Percentiles rank a stretch among this genome's conserved stretches.
phyloP scores from a whole-genome alignment of 805 yeast genomes.

The Wickerhamomyces chambardii region DNA sequence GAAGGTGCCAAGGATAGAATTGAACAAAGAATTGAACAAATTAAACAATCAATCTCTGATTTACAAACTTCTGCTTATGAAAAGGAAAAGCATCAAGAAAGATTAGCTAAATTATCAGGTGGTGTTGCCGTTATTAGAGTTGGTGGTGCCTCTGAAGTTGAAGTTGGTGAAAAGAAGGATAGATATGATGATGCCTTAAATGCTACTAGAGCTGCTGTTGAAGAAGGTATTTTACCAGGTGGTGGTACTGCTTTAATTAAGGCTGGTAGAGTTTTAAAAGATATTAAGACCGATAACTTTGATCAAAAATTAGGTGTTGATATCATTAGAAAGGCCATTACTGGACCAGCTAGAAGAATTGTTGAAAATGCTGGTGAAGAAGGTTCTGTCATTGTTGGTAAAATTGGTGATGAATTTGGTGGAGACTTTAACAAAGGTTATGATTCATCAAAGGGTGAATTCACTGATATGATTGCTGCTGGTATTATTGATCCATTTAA shows the following conservation, averaged over 20 bases:
- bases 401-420: conserved; percentile 46
- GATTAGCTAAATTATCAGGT: conserved; percentile 93
- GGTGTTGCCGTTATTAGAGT: conserved; percentile 98
- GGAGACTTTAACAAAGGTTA: conserved; percentile 81
- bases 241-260: conserved; percentile 98
- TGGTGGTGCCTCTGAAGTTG: conserved; percentile 95
- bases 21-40: conserved; percentile 86
- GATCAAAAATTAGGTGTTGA: conserved; percentile 96
- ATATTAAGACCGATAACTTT: conserved; percentile 71
- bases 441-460: conserved; percentile 88
- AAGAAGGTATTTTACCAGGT: conserved; percentile 98
- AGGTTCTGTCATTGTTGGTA: conserved; percentile 92
- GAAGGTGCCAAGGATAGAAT: conserved; percentile 79
- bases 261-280: conserved; percentile 73
- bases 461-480: conserved; percentile 90
- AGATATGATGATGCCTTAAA: conserved; percentile 97
- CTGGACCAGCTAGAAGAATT: conserved; percentile 92
- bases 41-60: conserved; percentile 72
- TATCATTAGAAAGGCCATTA: conserved; percentile 85
- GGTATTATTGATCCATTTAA: conserved; percentile 99
- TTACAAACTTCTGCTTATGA: conserved; percentile 77
- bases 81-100: conserved; percentile 93
- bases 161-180: conserved; percentile 99
- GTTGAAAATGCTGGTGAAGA: conserved; percentile 97
- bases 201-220: conserved; percentile 98